Percentiles rank a stretch among this genome's conserved stretches.
Conservation (phyloP, 2,329 filamentous ascomycete genomes). For the Calonectria pseudoturangicola region DNA sequence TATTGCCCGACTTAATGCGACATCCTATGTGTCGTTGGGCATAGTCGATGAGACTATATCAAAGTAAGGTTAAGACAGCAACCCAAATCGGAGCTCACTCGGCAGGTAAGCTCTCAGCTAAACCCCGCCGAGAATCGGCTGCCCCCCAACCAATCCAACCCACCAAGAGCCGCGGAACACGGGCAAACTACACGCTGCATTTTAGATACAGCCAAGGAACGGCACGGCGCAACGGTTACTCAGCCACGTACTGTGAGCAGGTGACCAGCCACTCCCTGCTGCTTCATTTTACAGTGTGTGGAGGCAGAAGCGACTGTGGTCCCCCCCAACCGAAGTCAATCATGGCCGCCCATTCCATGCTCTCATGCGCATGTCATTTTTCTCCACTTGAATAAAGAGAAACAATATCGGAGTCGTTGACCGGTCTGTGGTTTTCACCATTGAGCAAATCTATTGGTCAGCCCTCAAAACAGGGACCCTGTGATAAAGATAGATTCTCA, state of each 20-base stretch:
- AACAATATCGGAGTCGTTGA: constrained; percentile 20
- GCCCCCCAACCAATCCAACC: constrained; percentile 5
- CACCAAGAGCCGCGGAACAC: background rate
- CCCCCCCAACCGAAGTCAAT: constrained; percentile 17
- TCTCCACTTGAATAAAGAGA: constrained; percentile 18
- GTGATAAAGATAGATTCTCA: constrained; percentile 33
- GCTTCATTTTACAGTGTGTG: background rate
- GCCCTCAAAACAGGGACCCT: constrained; percentile 25
- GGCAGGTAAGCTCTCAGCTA: background rate
- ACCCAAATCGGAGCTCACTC: background rate
- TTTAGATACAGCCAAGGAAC: constrained; percentile 17
- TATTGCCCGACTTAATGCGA: constrained; percentile 28
- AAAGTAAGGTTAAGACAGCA: constrained; percentile 5
- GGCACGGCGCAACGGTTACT: constrained; percentile 32
- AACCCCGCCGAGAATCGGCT: constrained; percentile 17
- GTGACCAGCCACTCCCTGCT: background rate
- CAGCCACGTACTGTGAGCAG: background rate
- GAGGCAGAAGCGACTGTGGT: background rate
- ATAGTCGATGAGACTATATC: background rate
- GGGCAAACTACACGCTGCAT: constrained; percentile 4
- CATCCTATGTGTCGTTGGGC: constrained; percentile 10
- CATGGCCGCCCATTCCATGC: background rate
- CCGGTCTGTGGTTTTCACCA: constrained; percentile 6
- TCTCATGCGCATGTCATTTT: background rate
- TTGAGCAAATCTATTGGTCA: constrained; percentile 31